Percentiles rank a stretch among this genome's conserved stretches.
Evolutionary conservation across 768 basidiomycete species (phyloP).

Genomic region (Phlegmacium glaucopus): DNA sequence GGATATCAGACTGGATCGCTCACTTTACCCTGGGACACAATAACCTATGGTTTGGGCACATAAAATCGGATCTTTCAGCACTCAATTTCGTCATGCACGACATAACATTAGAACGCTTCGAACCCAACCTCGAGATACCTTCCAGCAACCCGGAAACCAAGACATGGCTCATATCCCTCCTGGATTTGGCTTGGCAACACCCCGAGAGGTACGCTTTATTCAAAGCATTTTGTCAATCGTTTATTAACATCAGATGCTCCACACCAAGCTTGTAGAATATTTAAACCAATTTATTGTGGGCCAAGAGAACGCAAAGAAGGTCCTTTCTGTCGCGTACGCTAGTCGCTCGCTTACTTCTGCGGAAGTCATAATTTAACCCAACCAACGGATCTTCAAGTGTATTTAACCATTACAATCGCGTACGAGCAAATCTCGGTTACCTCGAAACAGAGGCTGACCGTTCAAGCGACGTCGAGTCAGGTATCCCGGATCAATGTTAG

Average conservation of each 20-base stretch:
- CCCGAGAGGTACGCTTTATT: constrained; percentile 36
- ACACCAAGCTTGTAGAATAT: constrained; percentile 70
- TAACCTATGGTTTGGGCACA: constrained; percentile 5
- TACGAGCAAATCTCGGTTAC: constrained; percentile 63
- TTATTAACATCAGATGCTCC: background rate
- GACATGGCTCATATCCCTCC: constrained; percentile 30
- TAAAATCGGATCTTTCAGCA: constrained; percentile 7
- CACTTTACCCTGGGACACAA: constrained; percentile 1
- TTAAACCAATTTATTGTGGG: constrained; percentile 89
- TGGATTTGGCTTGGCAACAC: constrained; percentile 55
- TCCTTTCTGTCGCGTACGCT: constrained; percentile 89
- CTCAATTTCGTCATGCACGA: constrained; percentile 16
- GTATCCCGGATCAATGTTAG: background rate
- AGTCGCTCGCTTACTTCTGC: background rate
- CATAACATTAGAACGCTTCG: constrained; percentile 35
- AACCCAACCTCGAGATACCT: constrained; percentile 53
- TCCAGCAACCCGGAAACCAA: constrained; percentile 11
- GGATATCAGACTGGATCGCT: background rate
- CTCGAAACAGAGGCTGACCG: constrained; percentile 28
- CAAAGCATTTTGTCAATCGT: background rate
- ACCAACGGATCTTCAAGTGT: constrained; percentile 47
- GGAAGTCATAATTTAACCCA: background rate
- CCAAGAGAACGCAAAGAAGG: constrained; percentile 90
- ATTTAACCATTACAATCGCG: constrained; percentile 93
- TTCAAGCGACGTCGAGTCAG: background rate